Conservation (phyloP, 2,329 filamentous ascomycete genomes). For the Teratosphaeria epicoccoides region DNA sequence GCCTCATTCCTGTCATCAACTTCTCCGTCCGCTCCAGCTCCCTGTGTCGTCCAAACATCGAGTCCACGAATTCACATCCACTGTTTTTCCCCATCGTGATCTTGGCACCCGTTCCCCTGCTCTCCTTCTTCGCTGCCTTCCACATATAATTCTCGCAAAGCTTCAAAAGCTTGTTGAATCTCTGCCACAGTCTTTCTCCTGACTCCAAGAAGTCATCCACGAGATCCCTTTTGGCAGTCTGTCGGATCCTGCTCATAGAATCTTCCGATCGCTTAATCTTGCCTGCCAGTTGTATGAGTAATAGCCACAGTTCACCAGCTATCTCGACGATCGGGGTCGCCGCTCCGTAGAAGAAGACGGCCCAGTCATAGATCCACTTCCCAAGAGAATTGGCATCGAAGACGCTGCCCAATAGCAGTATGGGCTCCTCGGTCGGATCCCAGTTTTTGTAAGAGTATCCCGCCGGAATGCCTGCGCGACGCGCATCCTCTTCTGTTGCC, state of each 20-base stretch:
- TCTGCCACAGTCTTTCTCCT: constrained; percentile 75
- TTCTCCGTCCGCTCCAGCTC: constrained; percentile 84
- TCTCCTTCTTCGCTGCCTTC: constrained; percentile 67
- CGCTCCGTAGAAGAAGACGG: constrained; percentile 76
- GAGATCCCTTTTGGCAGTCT: constrained; percentile 63
- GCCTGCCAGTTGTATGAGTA: constrained; percentile 84
- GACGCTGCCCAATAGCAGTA: constrained; percentile 86
- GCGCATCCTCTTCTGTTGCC: constrained; percentile 56
- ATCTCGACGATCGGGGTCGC: constrained; percentile 77
- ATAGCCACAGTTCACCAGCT: constrained; percentile 88
- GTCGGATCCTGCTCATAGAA: constrained; percentile 59
- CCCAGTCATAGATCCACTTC: constrained; percentile 99
- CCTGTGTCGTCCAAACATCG: constrained; percentile 83
- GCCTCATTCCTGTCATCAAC: constrained; percentile 76
- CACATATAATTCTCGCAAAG: constrained; percentile 92
- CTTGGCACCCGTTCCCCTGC: constrained; percentile 45
- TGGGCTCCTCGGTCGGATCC: constrained; percentile 89
- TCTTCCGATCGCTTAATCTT: constrained; percentile 90
- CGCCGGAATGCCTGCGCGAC: constrained; percentile 59
- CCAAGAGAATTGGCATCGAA: constrained; percentile 96
- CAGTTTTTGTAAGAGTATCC: constrained; percentile 97
- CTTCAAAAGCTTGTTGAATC: constrained; percentile 78
- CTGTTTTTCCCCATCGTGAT: constrained; percentile 79
- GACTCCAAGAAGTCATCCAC: constrained; percentile 84
- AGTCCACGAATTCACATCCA: constrained; percentile 90